Percentiles rank a stretch among this genome's conserved stretches.
These are phyloP conservation scores for Quercus lobata DNA, from an alignment of 331 rosid genomes.

Conservation along the genomic window DNA sequence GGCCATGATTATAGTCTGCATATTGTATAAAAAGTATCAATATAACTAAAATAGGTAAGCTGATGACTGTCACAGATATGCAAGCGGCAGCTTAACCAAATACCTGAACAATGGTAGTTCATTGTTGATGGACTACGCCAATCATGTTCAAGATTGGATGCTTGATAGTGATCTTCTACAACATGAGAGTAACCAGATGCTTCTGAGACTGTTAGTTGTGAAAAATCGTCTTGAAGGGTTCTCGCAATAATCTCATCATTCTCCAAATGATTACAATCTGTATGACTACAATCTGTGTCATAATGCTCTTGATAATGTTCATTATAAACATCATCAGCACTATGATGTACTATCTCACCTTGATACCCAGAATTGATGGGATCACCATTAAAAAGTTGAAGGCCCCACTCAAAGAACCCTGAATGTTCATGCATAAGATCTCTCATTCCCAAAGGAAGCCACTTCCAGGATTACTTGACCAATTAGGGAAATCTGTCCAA, in stretches of 20 bases:
- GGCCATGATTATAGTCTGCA: constrained; percentile 36
- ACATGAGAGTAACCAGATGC: constrained; percentile 31
- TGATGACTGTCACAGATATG: neutral
- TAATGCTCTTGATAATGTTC: constrained; percentile 49
- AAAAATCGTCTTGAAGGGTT: constrained; percentile 72
- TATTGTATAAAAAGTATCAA: constrained; percentile 2
- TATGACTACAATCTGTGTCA: constrained; percentile 38
- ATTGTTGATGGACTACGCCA: constrained; percentile 45
- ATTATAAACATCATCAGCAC: constrained; percentile 34
- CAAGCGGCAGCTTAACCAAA: constrained; percentile 2
- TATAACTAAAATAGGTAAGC: constrained; percentile 9
- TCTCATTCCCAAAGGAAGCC: neutral
- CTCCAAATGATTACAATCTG: constrained; percentile 45
- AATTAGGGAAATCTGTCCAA: constrained; percentile 23
- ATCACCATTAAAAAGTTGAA: constrained; percentile 50
- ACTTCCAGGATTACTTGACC: constrained; percentile 3
- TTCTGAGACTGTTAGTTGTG: constrained; percentile 51
- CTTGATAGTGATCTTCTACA: constrained; percentile 44
- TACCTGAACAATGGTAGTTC: constrained; percentile 46
- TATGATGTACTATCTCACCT: constrained; percentile 29
- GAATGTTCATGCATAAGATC: constrained; percentile 56
- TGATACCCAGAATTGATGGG: constrained; percentile 49
- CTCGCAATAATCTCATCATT: constrained; percentile 73
- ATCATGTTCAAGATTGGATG: constrained; percentile 29
- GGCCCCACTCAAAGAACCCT: constrained; percentile 64